Base-by-base conservation (phyloP, 306 rosid species). In the Luffa aegyptiaca region DNA sequence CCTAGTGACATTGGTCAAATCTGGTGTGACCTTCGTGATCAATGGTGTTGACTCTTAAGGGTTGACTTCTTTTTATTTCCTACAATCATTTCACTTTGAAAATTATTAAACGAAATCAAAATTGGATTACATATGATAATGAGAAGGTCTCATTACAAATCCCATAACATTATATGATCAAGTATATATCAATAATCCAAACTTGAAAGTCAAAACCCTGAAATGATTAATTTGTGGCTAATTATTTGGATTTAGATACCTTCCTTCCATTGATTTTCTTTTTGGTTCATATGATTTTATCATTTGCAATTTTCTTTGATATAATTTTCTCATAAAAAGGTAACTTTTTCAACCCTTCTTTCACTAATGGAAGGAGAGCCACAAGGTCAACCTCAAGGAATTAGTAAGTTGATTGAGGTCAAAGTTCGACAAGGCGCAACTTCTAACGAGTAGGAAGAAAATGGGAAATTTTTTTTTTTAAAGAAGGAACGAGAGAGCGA, bases 1-100 rank as follows among this genome's bases (percentile, higher is more conserved):
- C 16, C 26, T 33, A 48, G 78, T 74, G 79, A 75, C 79, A 75
- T 75, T 75, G 63, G 64, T 75, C 49, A 17, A 75, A 52, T 75
- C 10, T 75, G 26, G 79, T 8, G 61, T 2, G 62, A 51, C 63
- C 10, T 75, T 75, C 2, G 4, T 14, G 61, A 35, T 75, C 14
- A 1, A 53, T 33, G 2, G 44, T 3, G 16, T 75, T 75, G 75
- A 69, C 64, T 75, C 17, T 8, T 74, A 33, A 17, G 4, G 1
- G 36, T 75, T 75, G 64, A 75, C 64, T 18, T 52, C 53, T 52
- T 49, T 16, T 18, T 35, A 65, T 36, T 11, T 74, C 44, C 4
- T n/a, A 35, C 64, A 36, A 75, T 75, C 63, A 75, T 75, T 53
- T 36, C 35, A 9, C 35, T 36, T 75, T 53, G 64, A 36, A 35